phyloP scores from a whole-genome alignment of 352 stramenopile species.

The Globisporangium barbulae region DNA sequence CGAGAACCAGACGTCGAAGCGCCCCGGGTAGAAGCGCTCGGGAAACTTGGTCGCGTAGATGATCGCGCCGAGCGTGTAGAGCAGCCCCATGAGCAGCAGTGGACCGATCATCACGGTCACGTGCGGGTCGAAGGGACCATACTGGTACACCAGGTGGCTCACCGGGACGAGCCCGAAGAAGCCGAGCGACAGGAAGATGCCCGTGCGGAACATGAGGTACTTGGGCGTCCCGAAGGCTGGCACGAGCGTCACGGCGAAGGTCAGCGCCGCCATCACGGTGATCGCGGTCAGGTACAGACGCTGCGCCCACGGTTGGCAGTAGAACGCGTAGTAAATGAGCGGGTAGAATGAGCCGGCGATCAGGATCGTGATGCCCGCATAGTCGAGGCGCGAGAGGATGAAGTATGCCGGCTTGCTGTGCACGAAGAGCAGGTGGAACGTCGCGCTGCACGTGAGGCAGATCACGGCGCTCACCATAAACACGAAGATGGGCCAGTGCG shows the following conservation, averaged over 20 bases:
- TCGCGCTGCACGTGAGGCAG: constrained; percentile 78
- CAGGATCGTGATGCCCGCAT: constrained; percentile 84
- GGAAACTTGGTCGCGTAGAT: constrained; percentile 86
- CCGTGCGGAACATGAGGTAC: constrained; percentile 68
- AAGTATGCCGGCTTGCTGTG: constrained; percentile 70
- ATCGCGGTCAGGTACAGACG: constrained; percentile 68
- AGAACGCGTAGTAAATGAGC: constrained; percentile 89
- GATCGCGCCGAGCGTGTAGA: constrained; percentile 79
- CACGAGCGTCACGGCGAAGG: constrained; percentile 68
- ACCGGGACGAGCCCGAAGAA: constrained; percentile 82
- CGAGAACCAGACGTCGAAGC: constrained; percentile 84
- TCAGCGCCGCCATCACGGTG: constrained; percentile 60
- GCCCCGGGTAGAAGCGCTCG: constrained; percentile 79
- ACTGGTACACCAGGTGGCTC: constrained; percentile 70
- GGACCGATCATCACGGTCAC: constrained; percentile 83
- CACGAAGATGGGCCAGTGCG: constrained; percentile 82
- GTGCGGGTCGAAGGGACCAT: constrained; percentile 75
- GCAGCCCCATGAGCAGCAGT: constrained; percentile 65
- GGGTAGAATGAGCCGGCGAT: constrained; percentile 86
- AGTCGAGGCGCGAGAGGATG: constrained; percentile 80
- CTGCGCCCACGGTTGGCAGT: constrained; percentile 68
- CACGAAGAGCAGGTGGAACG: constrained; percentile 85
- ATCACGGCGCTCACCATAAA: constrained; percentile 84
- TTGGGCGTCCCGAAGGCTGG: constrained; percentile 68
- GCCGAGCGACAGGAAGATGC: constrained; percentile 76